Conservation (phyloP, 140 eudicot genomes). For the Erigeron philadelphicus region DNA sequence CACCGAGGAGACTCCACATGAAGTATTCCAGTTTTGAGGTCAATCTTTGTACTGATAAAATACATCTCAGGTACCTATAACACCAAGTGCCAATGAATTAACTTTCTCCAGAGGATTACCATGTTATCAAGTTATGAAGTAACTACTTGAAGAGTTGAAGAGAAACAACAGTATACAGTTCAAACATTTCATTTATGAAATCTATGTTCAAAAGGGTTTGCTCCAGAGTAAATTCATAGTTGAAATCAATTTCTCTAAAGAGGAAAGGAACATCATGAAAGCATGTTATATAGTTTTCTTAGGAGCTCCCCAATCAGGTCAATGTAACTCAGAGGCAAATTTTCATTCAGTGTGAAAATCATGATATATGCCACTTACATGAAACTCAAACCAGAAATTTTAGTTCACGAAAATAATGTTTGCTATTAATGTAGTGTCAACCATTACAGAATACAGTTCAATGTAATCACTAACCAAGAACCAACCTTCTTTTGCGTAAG, state of each 20-base stretch:
- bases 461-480: not conserved
- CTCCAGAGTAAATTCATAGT: not conserved
- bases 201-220: not conserved
- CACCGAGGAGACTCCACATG: constrained; percentile 68
- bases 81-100: constrained; percentile 17
- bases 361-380: not conserved
- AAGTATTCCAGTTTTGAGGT: constrained; percentile 62
- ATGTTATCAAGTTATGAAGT: not conserved
- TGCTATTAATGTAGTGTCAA: not conserved
- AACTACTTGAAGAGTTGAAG: not conserved
- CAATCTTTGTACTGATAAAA: constrained; percentile 57
- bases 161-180: constrained; percentile 2
- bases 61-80: constrained; percentile 80
- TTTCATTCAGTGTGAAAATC: not conserved
- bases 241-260: not conserved
- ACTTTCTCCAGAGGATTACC: not conserved
- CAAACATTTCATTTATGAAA: not conserved
- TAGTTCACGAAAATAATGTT: not conserved
- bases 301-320: not conserved
- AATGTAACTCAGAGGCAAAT: not conserved
- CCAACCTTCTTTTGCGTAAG: constrained; percentile 89
- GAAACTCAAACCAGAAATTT: not conserved
- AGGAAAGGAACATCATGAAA: not conserved
- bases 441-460: not conserved
- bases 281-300: not conserved